Percentiles rank a stretch among this genome's conserved stretches.
Evolutionary conservation across 495 filamentous ascomycete genomes (phyloP).

Genomic region (Penicillium cataractarum): DNA sequence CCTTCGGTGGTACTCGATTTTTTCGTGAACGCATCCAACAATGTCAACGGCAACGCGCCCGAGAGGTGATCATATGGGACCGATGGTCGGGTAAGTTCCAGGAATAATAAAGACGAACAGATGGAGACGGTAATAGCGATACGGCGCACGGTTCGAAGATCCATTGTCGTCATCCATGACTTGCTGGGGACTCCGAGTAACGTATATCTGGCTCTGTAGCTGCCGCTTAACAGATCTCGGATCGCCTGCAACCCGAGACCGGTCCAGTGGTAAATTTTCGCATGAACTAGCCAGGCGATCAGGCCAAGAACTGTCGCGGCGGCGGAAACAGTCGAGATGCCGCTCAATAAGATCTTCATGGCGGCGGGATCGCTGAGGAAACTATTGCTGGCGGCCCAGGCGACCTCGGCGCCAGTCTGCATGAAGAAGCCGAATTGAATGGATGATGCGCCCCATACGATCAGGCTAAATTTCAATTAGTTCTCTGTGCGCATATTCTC

Average conservation of each 20-base stretch:
- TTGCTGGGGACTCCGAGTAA: constrained; percentile 26
- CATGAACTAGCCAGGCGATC: constrained; percentile 34
- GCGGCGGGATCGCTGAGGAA: constrained; percentile 46
- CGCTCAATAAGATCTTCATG: constrained; percentile 48
- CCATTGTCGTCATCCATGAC: constrained; percentile 23
- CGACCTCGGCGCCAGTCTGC: constrained; percentile 47
- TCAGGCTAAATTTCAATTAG: constrained; percentile 18
- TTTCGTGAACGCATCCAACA: constrained; percentile 35
- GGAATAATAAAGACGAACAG: constrained; percentile 27
- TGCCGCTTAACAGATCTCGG: constrained; percentile 21
- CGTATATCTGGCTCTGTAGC: constrained; percentile 24
- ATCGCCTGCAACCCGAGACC: constrained; percentile 32
- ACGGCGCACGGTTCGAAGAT: constrained; percentile 26
- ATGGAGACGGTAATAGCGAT: constrained; percentile 21
- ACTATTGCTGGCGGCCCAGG: constrained; percentile 42
- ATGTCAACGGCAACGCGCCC: constrained; percentile 33
- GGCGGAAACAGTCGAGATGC: constrained; percentile 40
- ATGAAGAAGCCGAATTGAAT: constrained; percentile 49
- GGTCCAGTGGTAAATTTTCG: constrained; percentile 35
- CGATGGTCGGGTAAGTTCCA: constrained; percentile 31
- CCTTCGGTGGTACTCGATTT: constrained; percentile 23
- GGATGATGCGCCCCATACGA: constrained; percentile 39
- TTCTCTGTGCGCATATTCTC: constrained; percentile 8
- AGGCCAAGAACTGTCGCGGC: constrained; percentile 38
- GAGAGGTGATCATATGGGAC: constrained; percentile 41